Percentiles rank a stretch among this genome's conserved stretches.
These are phyloP conservation scores for Cyclostephanos tholiformis DNA, from an alignment of 108 stramenopile species.

Conservation along the genomic window DNA sequence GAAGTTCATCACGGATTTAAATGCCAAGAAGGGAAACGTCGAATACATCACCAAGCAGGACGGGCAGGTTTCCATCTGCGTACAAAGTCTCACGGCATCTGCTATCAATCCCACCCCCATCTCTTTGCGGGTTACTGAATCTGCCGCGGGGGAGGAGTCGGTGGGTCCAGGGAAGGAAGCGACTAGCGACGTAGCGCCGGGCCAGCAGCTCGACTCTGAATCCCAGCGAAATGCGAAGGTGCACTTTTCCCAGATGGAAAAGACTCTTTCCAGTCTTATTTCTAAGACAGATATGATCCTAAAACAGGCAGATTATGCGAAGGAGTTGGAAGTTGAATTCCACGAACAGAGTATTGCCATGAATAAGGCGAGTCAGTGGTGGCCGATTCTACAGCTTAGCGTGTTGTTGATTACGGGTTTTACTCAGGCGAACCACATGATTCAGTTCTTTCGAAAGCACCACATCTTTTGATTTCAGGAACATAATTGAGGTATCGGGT, in stretches of 20 bases:
- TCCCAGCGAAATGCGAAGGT: constrained; percentile 45
- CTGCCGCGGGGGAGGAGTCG: constrained; percentile 47
- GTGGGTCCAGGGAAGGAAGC: constrained; percentile 14
- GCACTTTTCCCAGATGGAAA: constrained; percentile 75
- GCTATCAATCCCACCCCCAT: constrained; percentile 39
- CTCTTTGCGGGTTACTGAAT: constrained; percentile 35
- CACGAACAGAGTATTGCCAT: constrained; percentile 76
- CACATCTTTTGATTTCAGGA: constrained; percentile 66
- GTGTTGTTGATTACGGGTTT: constrained; percentile 81
- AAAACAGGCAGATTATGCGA: constrained; percentile 71
- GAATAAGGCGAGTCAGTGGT: constrained; percentile 79
- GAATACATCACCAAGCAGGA: constrained; percentile 45
- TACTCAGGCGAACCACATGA: constrained; percentile 83
- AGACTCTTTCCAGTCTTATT: constrained; percentile 54
- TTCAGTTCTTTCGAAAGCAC: constrained; percentile 74
- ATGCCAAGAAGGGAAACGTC: constrained; percentile 42
- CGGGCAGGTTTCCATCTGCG: constrained; percentile 52
- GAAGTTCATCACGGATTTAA: constrained; percentile 39
- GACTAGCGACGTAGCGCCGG: neutral
- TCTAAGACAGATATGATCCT: constrained; percentile 65
- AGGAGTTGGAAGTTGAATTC: constrained; percentile 73
- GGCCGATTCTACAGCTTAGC: constrained; percentile 84
- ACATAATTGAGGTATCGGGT: neutral
- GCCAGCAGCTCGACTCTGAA: constrained; percentile 33
- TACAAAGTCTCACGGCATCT: constrained; percentile 42